These are phyloP conservation scores for Didymella arachidicola DNA, from an alignment of 2,329 filamentous ascomycete species.

Conservation along the genomic window DNA sequence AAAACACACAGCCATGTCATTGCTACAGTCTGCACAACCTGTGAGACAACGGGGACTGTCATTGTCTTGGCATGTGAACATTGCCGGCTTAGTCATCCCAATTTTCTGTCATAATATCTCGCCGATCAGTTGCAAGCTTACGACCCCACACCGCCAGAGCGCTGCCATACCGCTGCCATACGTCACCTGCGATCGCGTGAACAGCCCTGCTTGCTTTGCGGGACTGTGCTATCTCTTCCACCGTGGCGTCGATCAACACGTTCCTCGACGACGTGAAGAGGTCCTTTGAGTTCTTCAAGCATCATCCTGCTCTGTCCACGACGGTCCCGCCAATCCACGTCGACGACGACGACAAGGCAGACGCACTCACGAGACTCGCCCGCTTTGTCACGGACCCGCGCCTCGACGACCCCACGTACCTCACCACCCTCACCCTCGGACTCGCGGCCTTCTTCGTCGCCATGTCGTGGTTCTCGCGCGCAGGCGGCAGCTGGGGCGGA, in stretches of 20 bases:
- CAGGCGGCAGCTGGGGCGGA: conserved; percentile 53
- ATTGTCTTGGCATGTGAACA: neutral
- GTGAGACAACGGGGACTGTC: too few species aligned
- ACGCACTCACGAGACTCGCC: conserved; percentile 31
- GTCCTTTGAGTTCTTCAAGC: conserved; percentile 46
- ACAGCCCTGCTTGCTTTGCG: conserved; percentile 23
- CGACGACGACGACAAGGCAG: conserved; percentile 22
- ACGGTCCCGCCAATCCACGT: conserved; percentile 26
- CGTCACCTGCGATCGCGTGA: conserved; percentile 21
- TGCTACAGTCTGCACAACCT: too few species aligned
- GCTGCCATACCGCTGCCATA: conserved; percentile 14
- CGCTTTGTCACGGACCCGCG: conserved; percentile 40
- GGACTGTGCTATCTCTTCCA: conserved; percentile 30
- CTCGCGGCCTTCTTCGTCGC: conserved; percentile 53
- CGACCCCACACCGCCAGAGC: conserved; percentile 20
- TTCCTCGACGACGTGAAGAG: conserved; percentile 48
- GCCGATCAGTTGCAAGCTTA: conserved; percentile 22
- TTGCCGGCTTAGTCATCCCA: conserved; percentile 12
- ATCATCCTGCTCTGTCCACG: conserved; percentile 41
- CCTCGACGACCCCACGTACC: conserved; percentile 45
- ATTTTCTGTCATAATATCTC: conserved; percentile 10
- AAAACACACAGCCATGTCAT: too few species aligned
- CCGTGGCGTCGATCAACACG: conserved; percentile 48
- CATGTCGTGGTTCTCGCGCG: conserved; percentile 59
- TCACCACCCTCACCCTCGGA: conserved; percentile 43